Percentiles rank a stretch among this genome's conserved stretches.
These are phyloP conservation scores for Penicillium goetzii DNA, from an alignment of 495 filamentous ascomycete genomes.

Conservation along the genomic window DNA sequence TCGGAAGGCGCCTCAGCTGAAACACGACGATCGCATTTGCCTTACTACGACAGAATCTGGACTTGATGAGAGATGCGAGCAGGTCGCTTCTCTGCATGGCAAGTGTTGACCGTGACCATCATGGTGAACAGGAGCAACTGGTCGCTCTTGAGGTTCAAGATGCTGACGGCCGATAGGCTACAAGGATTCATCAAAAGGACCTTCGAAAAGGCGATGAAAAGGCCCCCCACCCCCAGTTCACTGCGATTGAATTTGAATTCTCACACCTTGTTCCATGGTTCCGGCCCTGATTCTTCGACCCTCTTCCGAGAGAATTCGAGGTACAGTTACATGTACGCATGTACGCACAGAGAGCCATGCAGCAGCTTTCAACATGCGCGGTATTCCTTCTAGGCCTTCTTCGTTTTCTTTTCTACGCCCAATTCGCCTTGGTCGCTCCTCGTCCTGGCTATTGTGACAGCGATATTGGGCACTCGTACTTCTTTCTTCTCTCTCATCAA, in stretches of 20 bases:
- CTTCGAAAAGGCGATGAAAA: neutral
- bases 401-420: neutral
- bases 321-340: neutral
- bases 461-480: neutral
- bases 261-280: slow-evolving; percentile 13
- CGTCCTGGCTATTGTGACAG: neutral
- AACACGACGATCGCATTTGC: slow-evolving; percentile 23
- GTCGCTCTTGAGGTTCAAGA: neutral
- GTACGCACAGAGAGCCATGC: neutral
- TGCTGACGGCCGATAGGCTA: neutral
- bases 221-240: neutral
- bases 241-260: slow-evolving; percentile 9
- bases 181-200: neutral
- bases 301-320: neutral
- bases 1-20: slow-evolving; percentile 39
- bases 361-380: neutral
- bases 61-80: neutral
- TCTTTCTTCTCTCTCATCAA: neutral
- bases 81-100: neutral
- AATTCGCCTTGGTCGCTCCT: neutral
- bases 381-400: neutral
- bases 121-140: neutral
- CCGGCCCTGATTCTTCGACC: neutral
- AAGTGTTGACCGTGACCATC: neutral
- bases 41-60: neutral